Evolutionary conservation across 768 basidiomycete genomes (phyloP).

Genomic region (Auricularia sp.): DNA sequence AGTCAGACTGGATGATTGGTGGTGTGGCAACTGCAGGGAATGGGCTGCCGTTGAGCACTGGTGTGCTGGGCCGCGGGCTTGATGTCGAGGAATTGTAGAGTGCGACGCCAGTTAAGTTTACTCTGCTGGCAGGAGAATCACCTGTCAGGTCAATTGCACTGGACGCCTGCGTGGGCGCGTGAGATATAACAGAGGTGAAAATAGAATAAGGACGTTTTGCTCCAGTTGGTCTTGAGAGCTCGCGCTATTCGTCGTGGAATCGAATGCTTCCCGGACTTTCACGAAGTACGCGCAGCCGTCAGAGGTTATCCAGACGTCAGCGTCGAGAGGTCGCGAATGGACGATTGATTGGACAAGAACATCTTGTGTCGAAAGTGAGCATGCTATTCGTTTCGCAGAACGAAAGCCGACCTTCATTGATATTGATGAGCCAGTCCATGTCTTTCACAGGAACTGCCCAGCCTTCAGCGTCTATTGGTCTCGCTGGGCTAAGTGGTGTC

Average conservation of each 20-base stretch:
- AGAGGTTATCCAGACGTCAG: slow-evolving; percentile 78
- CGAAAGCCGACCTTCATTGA: background rate
- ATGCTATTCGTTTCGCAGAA: background rate
- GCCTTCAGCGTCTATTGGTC: background rate
- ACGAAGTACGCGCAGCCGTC: slow-evolving; percentile 79
- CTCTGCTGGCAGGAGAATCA: background rate
- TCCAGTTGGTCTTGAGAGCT: too few species aligned
- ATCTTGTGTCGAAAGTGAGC: background rate
- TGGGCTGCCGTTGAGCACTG: background rate
- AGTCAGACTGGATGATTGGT: background rate
- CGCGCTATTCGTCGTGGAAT: background rate
- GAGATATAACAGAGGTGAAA: too few species aligned
- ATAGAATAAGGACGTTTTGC: too few species aligned
- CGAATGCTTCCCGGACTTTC: slow-evolving; percentile 39
- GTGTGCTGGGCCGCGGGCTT: background rate
- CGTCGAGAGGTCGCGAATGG: slow-evolving; percentile 45
- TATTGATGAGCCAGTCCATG: background rate
- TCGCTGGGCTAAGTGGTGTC: background rate
- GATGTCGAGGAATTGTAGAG: background rate
- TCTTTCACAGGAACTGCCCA: background rate
- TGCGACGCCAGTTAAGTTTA: background rate
- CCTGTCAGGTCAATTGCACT: too few species aligned
- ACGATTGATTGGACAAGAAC: slow-evolving; percentile 60
- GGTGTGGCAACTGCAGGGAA: background rate
- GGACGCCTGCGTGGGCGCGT: too few species aligned